Evolutionary conservation across 2,329 filamentous ascomycete genomes (phyloP).

Genomic region (Trichoderma afroharzianum): DNA sequence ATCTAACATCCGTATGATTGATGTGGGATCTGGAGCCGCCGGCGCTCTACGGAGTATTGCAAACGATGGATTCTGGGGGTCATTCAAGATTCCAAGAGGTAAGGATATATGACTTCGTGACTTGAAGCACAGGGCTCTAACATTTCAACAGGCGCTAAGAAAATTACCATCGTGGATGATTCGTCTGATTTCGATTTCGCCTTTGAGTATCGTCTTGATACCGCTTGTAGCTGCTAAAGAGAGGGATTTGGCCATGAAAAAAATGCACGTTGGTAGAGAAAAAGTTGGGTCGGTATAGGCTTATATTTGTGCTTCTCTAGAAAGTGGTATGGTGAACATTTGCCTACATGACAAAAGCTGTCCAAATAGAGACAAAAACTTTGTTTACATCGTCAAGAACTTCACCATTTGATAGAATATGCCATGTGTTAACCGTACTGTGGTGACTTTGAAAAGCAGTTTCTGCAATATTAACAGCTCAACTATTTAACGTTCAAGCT

Average conservation of each 20-base stretch:
- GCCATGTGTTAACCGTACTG: neutral
- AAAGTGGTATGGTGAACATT: neutral
- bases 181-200: neutral
- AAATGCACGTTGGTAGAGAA: neutral
- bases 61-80: conserved; percentile 4
- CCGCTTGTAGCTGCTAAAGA: neutral
- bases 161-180: neutral
- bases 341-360: neutral
- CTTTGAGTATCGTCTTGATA: conserved; percentile 7
- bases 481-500: neutral
- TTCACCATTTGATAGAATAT: neutral
- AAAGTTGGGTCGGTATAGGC: neutral
- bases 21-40: neutral
- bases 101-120: neutral
- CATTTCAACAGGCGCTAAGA: neutral
- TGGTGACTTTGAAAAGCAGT: neutral
- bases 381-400: neutral
- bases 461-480: too few relatives aligned
- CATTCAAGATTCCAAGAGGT: conserved; percentile 6
- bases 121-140: neutral
- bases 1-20: neutral
- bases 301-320: neutral
- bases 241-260: neutral
- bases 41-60: conserved; percentile 4
- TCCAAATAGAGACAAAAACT: neutral